Evolutionary conservation across 192 early-diverging fungal genomes (phyloP).

Genomic region (Phycomyces nitens): DNA sequence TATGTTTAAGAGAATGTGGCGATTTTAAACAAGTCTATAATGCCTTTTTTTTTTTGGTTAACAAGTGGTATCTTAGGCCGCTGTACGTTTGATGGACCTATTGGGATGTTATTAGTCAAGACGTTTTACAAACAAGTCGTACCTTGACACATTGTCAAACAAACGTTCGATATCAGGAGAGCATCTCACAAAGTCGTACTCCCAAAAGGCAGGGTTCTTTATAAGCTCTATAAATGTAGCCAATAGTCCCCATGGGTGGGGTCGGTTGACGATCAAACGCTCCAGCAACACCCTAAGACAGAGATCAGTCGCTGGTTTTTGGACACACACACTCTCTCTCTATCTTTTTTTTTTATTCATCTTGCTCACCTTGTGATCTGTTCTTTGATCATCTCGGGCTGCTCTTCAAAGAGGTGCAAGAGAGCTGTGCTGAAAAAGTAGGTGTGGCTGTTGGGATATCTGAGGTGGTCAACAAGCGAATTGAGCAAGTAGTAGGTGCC

Average conservation of each 20-base stretch:
- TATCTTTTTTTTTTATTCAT: background rate
- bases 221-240: slow-evolving; percentile 97
- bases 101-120: background rate
- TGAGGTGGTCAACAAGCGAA: slow-evolving; percentile 93
- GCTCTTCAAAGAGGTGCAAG: slow-evolving; percentile 72
- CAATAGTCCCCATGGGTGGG: slow-evolving; percentile 96
- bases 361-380: slow-evolving; percentile 74
- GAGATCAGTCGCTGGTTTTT: background rate
- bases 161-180: slow-evolving; percentile 79
- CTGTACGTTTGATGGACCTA: slow-evolving; percentile 11
- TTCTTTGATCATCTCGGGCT: slow-evolving; percentile 76
- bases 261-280: slow-evolving; percentile 93
- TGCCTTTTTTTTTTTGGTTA: background rate
- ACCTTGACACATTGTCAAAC: slow-evolving; percentile 64
- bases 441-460: slow-evolving; percentile 95
- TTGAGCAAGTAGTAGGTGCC: slow-evolving; percentile 77
- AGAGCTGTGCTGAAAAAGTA: slow-evolving; percentile 88
- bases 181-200: slow-evolving; percentile 55
- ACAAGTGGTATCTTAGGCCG: background rate
- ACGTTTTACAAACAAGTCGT: background rate
- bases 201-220: slow-evolving; percentile 70
- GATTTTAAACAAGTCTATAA: background rate
- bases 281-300: slow-evolving; percentile 80
- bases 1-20: background rate
- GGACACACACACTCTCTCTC: background rate